Evolutionary conservation across 345 rosid genomes (phyloP).

Genomic region (Salix arbutifolia): DNA sequence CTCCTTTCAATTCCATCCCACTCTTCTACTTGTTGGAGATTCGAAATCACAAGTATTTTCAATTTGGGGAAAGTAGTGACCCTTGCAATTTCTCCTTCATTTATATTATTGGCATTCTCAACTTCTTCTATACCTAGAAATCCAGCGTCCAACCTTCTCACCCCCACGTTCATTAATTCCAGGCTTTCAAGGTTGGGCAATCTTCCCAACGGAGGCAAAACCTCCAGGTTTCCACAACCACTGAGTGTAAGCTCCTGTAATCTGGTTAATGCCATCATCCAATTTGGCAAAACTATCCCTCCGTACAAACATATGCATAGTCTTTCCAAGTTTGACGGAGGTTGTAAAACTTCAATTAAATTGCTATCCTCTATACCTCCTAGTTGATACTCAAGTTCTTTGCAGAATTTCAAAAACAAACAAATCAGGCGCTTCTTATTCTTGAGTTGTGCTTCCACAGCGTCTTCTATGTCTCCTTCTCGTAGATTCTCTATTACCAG

Average conservation of each 20-base stretch:
- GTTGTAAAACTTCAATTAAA: not conserved
- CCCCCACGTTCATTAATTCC: not conserved
- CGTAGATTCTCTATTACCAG: not conserved
- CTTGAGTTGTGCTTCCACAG: not conserved
- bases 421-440: not conserved
- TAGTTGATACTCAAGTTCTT: no score
- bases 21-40: no score
- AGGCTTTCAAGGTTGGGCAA: conserved; percentile 18
- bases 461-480: not conserved
- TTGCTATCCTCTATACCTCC: no score
- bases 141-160: conserved; percentile 5
- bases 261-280: conserved; percentile 4
- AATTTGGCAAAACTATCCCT: not conserved
- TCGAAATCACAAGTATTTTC: no score
- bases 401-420: no score
- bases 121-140: conserved; percentile 2
- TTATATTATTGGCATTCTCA: no score
- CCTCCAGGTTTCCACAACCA: not conserved
- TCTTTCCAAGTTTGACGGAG: not conserved
- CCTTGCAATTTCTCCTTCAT: no score
- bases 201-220: conserved; percentile 11
- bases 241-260: not conserved
- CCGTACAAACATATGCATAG: not conserved
- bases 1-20: no score
- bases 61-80: no score